Base-by-base conservation (phyloP, 495 filamentous ascomycete genomes). In the Hyaloscypha finlandica region DNA sequence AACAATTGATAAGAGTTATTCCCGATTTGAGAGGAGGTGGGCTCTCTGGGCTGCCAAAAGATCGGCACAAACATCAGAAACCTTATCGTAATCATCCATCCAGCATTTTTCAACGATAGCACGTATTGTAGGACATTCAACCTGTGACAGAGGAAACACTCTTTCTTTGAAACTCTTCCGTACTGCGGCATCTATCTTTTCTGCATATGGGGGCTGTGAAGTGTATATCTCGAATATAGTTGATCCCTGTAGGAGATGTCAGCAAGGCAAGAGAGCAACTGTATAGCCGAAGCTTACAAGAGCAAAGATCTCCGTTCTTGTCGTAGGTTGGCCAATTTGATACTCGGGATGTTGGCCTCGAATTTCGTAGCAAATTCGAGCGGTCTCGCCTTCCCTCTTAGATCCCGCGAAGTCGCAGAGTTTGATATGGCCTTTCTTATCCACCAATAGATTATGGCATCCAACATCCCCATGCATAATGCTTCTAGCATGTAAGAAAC, bases 391-490 rank as follows among this genome's bases (percentile, higher is more conserved):
- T 45, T 6, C 39, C 6, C 32, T 19, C 25, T 48, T 51, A 11
- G 59, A 62, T 52, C 59, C 59, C 4, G 59, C 59, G 48, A 62
- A 62, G 25, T 62, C 59, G 20, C 59, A 62, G 6, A 62, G 8
- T 19, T 62, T 62, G 20, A 42, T 5, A 22, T 51, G 59, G 22
- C 31, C 22, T 16, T 62, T 42, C 37, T 16, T 30, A 25, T 42
- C 59, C 19, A 64, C 16, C 45, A 64, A 29, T 14, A 64, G n/a
- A 54, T 64, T 64, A 12, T 58, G 52, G 56, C 52, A 58, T 8
- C 54, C 52, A 35, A 64, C 19, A 39, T 64, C 62, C 12, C 62
- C 51, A 42, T 64, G 62, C 9, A 64, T 25, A 57, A 64, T 20
- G 25, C 48, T 45, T 14, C 33, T 64, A n/a, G 29, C 2, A 29